Percentiles rank a stretch among this genome's conserved stretches.
These are phyloP conservation scores for Cucurbita maxima DNA, from an alignment of 306 rosid genomes.

Conservation along the genomic window DNA sequence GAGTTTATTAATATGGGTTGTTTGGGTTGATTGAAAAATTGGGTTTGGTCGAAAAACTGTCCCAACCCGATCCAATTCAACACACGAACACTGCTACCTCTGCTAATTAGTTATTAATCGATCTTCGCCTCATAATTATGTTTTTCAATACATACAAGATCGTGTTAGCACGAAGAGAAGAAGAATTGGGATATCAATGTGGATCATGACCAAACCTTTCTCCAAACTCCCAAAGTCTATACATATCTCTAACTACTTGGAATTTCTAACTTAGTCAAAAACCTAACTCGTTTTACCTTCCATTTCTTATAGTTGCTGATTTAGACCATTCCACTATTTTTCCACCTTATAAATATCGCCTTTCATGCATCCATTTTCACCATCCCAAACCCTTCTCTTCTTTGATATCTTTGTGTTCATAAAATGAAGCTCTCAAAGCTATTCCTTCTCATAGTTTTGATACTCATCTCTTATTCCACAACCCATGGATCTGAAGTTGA, in stretches of 20 bases:
- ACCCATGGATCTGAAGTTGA: background rate
- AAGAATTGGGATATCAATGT: background rate
- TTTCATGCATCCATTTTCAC: background rate
- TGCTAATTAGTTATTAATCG: background rate
- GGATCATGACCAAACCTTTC: background rate
- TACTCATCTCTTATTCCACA: background rate
- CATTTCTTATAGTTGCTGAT: background rate
- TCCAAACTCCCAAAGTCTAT: background rate
- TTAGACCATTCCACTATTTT: conserved; percentile 10
- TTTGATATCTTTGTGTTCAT: background rate
- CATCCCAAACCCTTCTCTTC: background rate
- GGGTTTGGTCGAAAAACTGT: no score
- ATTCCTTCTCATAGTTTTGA: background rate
- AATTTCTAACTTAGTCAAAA: background rate
- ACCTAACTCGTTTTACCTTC: conserved; percentile 1
- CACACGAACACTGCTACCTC: no score
- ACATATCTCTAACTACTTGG: background rate
- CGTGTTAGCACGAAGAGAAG: background rate
- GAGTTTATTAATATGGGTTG: no score
- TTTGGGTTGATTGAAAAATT: no score
- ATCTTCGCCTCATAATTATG: background rate
- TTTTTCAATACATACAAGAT: background rate
- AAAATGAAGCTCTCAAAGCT: background rate
- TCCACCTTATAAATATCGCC: background rate
- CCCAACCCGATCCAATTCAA: no score